Base-by-base conservation (phyloP, 1,284 basidiomycete genomes). In the Malassezia furfur region DNA sequence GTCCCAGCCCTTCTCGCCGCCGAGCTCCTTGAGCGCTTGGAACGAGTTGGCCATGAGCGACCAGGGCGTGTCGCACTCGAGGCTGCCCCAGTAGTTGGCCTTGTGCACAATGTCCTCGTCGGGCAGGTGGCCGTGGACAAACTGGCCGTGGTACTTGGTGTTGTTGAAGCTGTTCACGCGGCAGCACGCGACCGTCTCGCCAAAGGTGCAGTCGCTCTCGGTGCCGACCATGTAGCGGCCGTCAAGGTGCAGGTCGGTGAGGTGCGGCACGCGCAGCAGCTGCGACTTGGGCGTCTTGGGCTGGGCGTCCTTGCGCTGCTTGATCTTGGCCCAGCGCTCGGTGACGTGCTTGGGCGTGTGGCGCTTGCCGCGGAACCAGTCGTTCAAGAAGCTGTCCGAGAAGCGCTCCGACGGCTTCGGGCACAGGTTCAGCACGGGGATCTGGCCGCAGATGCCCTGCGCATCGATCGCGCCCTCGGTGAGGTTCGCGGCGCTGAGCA, bases 201-300 rank as follows among this genome's bases (percentile, higher is more conserved):
- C 81, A 15, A 78, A 79, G 19, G 82, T 83, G 68, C 86, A 88
- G 65, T 85, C 84, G 9, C 82, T 84, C 74, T 88, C 86, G 5
- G 83, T 77, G 14, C 84, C 84, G 38, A 82, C 86, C 12, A 83
- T 79, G 70, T 82, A 88, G 28, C 84, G 84, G 81, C 86, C 83
- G 69, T 88, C 87, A 48, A 88, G 75, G 74, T 88, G 87, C 57
- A 86, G 78, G 66, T 88, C 86, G 0, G 85, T 86, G 10, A 88
- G 61, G 67, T 88, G 87, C 38, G 87, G 74, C 1, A 88, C 83
- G 65, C 85, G 86, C 37, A 88, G 76, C 54, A 57, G 12, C 17
- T 44, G 48, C 30, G 19, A 22, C 44, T 56, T 36, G 11, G 45
- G 31, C 21, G 17, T 12, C 39, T 40, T 40, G 12, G 12, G 11